Evolutionary conservation across 331 rosid genomes (phyloP).

Genomic region (Quercus phellos): DNA sequence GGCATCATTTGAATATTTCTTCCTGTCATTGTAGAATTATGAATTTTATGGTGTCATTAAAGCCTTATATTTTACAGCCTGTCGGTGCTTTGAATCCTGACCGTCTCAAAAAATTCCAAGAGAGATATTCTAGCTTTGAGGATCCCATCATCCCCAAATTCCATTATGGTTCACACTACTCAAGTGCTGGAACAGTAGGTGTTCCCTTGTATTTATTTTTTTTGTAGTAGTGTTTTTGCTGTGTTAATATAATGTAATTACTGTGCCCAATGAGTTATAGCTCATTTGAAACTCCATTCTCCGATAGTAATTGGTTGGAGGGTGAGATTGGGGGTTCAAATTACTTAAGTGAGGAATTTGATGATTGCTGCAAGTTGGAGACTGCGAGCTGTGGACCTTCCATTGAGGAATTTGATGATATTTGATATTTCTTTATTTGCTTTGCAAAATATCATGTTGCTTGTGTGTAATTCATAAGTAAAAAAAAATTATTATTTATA

Average conservation of each 20-base stretch:
- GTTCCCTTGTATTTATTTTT: conserved; percentile 12
- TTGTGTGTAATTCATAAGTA: neutral
- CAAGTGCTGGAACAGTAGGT: conserved; percentile 98
- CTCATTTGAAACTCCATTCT: too few species aligned
- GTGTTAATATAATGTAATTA: neutral
- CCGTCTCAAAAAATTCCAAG: conserved; percentile 79
- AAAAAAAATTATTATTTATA: neutral
- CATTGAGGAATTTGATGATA: neutral
- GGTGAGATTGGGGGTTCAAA: too few species aligned
- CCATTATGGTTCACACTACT: conserved; percentile 97
- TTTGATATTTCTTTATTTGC: neutral
- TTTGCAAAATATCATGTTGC: neutral
- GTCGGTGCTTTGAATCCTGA: conserved; percentile 81
- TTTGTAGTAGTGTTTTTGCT: neutral
- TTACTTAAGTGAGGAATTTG: neutral
- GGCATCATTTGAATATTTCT: conserved; percentile 21
- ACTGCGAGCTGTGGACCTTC: neutral
- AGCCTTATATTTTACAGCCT: conserved; percentile 55
- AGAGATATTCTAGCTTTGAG: conserved; percentile 86
- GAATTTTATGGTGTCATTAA: conserved; percentile 4
- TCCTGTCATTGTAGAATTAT: conserved; percentile 16
- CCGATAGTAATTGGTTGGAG: too few species aligned
- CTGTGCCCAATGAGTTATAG: too few species aligned
- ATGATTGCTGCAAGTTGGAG: neutral
- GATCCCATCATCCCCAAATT: conserved; percentile 95